A percentile compares a stretch with the other conserved stretches of the same genome.
Conservation (phyloP, 2,329 filamentous ascomycete species). For the Fusarium nygamai region DNA sequence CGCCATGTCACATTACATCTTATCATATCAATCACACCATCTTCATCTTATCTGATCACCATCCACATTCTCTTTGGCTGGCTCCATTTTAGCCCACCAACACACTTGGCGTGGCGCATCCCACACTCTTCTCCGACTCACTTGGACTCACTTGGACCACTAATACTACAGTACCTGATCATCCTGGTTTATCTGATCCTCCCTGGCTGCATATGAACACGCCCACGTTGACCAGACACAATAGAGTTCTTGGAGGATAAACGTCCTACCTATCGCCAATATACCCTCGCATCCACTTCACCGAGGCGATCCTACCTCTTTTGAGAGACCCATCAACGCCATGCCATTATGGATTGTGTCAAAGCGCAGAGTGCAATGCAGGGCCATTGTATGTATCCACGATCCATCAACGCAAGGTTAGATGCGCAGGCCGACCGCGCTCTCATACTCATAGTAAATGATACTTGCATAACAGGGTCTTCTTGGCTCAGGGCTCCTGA, state of each 20-base stretch:
- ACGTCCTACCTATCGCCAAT: constrained; percentile 1
- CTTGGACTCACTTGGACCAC: not conserved
- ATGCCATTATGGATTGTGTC: not conserved
- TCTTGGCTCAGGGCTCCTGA: constrained; percentile 18
- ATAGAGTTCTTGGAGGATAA: not conserved
- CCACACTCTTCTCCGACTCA: not conserved
- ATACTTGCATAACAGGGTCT: not conserved
- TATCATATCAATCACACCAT: constrained; percentile 37
- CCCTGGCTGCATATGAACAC: not conserved
- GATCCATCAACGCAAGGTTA: not conserved
- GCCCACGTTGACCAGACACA: not conserved
- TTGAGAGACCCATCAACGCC: not conserved
- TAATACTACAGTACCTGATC: not conserved
- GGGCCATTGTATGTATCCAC: not conserved
- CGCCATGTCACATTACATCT: constrained; percentile 19
- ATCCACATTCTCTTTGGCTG: not conserved
- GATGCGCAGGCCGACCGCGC: not conserved
- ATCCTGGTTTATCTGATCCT: not conserved
- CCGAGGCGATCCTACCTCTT: not conserved
- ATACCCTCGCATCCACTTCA: not conserved
- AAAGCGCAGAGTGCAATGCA: not conserved
- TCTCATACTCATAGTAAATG: not conserved
- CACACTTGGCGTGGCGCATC: constrained; percentile 1
- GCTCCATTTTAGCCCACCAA: not conserved
- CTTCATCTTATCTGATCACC: constrained; percentile 40